A percentile compares a stretch with the other conserved stretches of the same genome.
These are phyloP conservation scores for Tylopilus sp. DNA, from an alignment of 1,284 basidiomycete genomes.

Conservation along the genomic window DNA sequence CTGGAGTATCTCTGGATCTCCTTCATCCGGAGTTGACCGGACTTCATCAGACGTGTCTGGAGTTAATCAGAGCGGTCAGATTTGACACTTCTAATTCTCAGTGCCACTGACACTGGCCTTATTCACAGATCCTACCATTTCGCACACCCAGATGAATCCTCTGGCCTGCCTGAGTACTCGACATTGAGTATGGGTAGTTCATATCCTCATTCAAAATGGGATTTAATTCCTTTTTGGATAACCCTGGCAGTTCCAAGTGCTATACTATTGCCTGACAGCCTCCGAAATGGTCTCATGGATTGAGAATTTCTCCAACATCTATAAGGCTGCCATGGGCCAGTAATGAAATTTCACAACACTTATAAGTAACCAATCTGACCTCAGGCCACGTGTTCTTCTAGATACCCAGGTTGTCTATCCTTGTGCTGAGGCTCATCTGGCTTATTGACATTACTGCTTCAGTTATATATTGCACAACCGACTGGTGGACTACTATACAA, in stretches of 20 bases:
- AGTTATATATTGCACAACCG: constrained; percentile 63
- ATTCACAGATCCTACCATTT: constrained; percentile 57
- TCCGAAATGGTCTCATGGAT: constrained; percentile 64
- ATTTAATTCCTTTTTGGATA: constrained; percentile 36
- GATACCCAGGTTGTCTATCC: constrained; percentile 31
- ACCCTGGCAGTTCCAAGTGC: constrained; percentile 51
- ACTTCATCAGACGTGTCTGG: no score
- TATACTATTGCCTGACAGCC: constrained; percentile 55
- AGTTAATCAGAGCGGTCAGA: no score
- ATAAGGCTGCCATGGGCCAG: constrained; percentile 51
- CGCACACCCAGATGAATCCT: constrained; percentile 44
- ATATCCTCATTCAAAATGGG: not conserved
- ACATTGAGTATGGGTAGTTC: constrained; percentile 52
- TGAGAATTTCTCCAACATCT: constrained; percentile 60
- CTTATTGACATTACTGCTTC: not conserved
- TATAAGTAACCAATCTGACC: constrained; percentile 3
- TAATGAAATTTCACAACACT: constrained; percentile 19
- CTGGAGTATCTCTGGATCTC: no score
- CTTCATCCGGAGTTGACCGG: no score
- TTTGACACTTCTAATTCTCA: constrained; percentile 44
- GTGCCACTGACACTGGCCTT: constrained; percentile 48
- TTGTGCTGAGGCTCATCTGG: not conserved
- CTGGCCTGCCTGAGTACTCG: constrained; percentile 58
- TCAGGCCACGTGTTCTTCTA: constrained; percentile 8
- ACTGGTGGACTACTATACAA: constrained; percentile 72